phyloP scores from a whole-genome alignment of 352 stramenopile genomes.

The Phytophthora capsici region DNA sequence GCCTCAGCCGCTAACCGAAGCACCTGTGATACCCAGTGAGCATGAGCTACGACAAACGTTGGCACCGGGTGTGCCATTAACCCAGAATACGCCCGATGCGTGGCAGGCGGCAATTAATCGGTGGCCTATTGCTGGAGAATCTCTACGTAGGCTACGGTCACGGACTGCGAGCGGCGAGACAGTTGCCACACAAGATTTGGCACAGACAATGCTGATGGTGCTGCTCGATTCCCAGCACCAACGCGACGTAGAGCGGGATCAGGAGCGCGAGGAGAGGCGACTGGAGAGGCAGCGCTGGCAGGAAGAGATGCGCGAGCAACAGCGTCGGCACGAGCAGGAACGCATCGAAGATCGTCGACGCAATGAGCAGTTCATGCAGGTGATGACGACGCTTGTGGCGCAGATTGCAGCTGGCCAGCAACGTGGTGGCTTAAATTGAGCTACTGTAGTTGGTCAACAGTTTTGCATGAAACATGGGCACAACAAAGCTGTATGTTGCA shows the following conservation, averaged over 20 bases:
- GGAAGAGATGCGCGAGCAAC: conserved; percentile 38
- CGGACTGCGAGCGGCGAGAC: conserved; percentile 30
- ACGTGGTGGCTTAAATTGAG: conserved; percentile 30
- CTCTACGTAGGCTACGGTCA: conserved; percentile 25
- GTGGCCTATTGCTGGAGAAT: conserved; percentile 30
- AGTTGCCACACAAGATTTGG: conserved; percentile 30
- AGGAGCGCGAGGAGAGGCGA: conserved; percentile 37
- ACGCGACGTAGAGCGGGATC: conserved; percentile 36
- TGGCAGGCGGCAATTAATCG: conserved; percentile 35
- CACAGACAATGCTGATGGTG: conserved; percentile 40
- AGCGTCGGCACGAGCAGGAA: conserved; percentile 34
- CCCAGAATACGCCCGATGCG: conserved; percentile 30
- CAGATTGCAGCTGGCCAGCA: conserved; percentile 39
- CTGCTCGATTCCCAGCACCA: conserved; percentile 42
- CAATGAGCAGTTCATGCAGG: conserved; percentile 44
- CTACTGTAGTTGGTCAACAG: background rate
- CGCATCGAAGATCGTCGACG: conserved; percentile 35
- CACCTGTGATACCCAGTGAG: conserved; percentile 23
- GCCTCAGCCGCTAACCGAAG: conserved; percentile 12
- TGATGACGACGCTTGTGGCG: conserved; percentile 37
- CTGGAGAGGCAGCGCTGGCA: conserved; percentile 34
- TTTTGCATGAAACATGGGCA: background rate
- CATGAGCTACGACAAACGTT: conserved; percentile 36
- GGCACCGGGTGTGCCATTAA: conserved; percentile 19
- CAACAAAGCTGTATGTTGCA: conserved; percentile 1